These are phyloP conservation scores for Suhomyces bolitotheri DNA, from an alignment of 1,139 yeast species.

Conservation along the genomic window DNA sequence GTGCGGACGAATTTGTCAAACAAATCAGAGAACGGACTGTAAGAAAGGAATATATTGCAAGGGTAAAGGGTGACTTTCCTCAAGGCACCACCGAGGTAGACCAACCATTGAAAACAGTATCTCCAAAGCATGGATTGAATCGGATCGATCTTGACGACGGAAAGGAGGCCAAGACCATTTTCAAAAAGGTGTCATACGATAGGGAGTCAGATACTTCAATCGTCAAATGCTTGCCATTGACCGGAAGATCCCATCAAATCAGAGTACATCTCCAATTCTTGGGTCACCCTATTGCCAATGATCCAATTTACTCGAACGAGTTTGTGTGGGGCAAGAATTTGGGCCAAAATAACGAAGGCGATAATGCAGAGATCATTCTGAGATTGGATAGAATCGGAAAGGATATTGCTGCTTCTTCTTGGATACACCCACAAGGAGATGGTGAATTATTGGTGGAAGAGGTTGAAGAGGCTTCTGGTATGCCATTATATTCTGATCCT, in stretches of 20 bases:
- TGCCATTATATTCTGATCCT: slow-evolving; percentile 84
- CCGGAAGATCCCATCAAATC: slow-evolving; percentile 95
- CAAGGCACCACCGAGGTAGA: slow-evolving; percentile 49
- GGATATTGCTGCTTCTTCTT: slow-evolving; percentile 62
- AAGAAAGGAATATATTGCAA: slow-evolving; percentile 78
- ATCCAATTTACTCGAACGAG: slow-evolving; percentile 75
- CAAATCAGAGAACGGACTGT: slow-evolving; percentile 78
- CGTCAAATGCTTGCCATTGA: slow-evolving; percentile 79
- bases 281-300: slow-evolving; percentile 92
- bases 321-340: slow-evolving; percentile 69
- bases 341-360: slow-evolving; percentile 56
- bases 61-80: slow-evolving; percentile 78
- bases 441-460: slow-evolving; percentile 66
- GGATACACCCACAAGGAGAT: slow-evolving; percentile 56
- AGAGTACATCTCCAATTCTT: slow-evolving; percentile 86
- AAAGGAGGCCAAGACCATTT: slow-evolving; percentile 60
- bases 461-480: slow-evolving; percentile 64
- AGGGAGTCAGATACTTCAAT: slow-evolving; percentile 59
- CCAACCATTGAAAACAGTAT: slow-evolving; percentile 67
- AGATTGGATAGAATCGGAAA: slow-evolving; percentile 68
- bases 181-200: slow-evolving; percentile 61
- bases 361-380: slow-evolving; percentile 44
- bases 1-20: slow-evolving; percentile 75
- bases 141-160: slow-evolving; percentile 64
- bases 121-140: slow-evolving; percentile 79